phyloP scores from a whole-genome alignment of 306 rosid genomes.

The Canavalia ensiformis region DNA sequence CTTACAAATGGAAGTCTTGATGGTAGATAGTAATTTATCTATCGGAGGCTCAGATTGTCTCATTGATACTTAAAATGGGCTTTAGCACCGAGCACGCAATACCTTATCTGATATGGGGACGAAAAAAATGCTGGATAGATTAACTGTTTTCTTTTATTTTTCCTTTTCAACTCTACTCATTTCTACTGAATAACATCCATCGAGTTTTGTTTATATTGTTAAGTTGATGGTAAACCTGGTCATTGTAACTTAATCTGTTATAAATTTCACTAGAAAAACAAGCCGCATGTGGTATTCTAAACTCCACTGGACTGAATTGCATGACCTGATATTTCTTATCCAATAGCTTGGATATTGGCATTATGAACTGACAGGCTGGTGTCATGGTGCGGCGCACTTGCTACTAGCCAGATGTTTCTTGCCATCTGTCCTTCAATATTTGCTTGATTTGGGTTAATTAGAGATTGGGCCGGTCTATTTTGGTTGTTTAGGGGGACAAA shows the following conservation, averaged over 20 bases:
- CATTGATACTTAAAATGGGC: slow-evolving; percentile 7
- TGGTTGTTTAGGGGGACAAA: not conserved
- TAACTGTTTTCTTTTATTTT: not conserved
- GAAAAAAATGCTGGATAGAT: not conserved
- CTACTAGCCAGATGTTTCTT: not conserved
- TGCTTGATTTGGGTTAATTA: not conserved
- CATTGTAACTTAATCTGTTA: not conserved
- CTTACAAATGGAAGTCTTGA: slow-evolving; percentile 53
- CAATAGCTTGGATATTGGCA: not conserved
- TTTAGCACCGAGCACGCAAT: slow-evolving; percentile 12
- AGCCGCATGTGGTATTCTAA: not conserved
- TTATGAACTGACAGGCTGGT: not conserved
- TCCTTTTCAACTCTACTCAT: not conserved
- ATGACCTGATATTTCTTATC: not conserved
- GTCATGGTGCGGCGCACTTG: not conserved
- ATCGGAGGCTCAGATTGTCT: slow-evolving; percentile 2
- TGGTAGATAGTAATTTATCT: slow-evolving; percentile 38
- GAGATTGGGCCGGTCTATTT: not conserved
- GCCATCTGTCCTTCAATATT: not conserved
- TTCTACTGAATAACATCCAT: slow-evolving; percentile 6
- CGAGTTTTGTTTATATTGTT: slow-evolving; percentile 4
- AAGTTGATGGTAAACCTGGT: not conserved
- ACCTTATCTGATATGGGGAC: not conserved
- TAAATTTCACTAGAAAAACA: slow-evolving; percentile 2
- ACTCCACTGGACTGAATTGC: not conserved